Conservation (phyloP, 2,329 filamentous ascomycete species). For the Penicillium sp. region DNA sequence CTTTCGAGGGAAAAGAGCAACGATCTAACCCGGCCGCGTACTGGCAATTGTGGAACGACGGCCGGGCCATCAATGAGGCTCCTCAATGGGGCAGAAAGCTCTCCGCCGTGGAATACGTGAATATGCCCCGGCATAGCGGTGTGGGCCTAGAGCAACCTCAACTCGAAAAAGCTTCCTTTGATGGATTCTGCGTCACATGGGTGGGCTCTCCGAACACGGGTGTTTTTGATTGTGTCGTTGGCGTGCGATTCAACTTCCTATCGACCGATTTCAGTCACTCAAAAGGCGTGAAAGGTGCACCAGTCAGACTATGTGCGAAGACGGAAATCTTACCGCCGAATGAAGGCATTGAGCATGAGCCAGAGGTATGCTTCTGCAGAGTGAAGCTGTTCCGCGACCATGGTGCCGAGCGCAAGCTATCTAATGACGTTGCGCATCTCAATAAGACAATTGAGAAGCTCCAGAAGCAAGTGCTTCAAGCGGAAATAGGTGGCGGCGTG, state of each 20-base stretch:
- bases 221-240: conserved; percentile 68
- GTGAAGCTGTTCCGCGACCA: conserved; percentile 92
- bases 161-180: conserved; percentile 4
- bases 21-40: conserved; percentile 69
- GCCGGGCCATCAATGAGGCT: conserved; percentile 71
- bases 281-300: conserved; percentile 91
- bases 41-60: conserved; percentile 88
- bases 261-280: conserved; percentile 96
- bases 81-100: conserved; percentile 62
- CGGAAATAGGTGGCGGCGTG: background rate
- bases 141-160: background rate
- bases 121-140: background rate
- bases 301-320: conserved; percentile 80
- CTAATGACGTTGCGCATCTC: conserved; percentile 2
- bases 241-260: conserved; percentile 89
- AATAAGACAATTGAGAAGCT: conserved; percentile 4
- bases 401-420: conserved; percentile 71
- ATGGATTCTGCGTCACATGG: conserved; percentile 14
- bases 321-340: conserved; percentile 52
- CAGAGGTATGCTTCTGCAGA: conserved; percentile 72
- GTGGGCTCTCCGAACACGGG: background rate
- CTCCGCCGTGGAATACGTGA: conserved; percentile 1
- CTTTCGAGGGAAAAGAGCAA: conserved; percentile 88
- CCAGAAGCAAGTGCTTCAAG: conserved; percentile 1
- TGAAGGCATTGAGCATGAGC: conserved; percentile 36